Evolutionary conservation across 1,284 basidiomycete genomes (phyloP), one percentile per base, ranked within the genome.

Genomic region (Pascua sp.): DNA sequence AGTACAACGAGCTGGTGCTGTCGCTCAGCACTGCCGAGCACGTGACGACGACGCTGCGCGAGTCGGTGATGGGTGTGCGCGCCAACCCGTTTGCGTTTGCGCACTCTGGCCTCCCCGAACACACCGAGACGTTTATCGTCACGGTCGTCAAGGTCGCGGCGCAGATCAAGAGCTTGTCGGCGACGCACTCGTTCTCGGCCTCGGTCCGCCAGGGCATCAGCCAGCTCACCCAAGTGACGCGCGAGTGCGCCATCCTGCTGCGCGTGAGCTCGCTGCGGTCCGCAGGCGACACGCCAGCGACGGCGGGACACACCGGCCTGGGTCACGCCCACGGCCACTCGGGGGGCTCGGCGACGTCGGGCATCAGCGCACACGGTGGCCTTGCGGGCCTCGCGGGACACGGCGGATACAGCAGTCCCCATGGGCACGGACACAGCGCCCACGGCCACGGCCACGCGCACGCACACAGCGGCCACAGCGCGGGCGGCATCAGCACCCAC

Each of bases 171-270:
- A 55, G 64, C 4, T 68, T 79, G n/a, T 77, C 73, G 36, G 61
- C 65, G n/a, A 67, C 69, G 38, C 74, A 79, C 51, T 54, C 61
- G 9, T 74, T 77, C 61, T 68, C 71, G 11, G 42, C 54, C 0
- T 45, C 51, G 11, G 70, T 77, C 8, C 67, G 77, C 32, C 71
- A 73, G 51, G 68, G 70, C 11, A 65, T 78, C 41, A 69, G 69
- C 2, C 66, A 70, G 53, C 64, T 80, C 16, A 79, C 78, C 12
- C 76, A 77, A 62, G 71, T 75, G 11, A 80, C 79, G n/a, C 66
- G 78, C 50, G 79, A 80, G 63, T 77, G 78, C 54, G 78, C 78
- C 2, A 78, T 78, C 42, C 59, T 78, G 48, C 69, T 80, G 18
- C 73, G 76, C 55, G 77, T 78, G 5, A 72, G 72, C 10, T 71